Evolutionary conservation across 176 grass and related monocot species (phyloP).

Genomic region (Poa annua): DNA sequence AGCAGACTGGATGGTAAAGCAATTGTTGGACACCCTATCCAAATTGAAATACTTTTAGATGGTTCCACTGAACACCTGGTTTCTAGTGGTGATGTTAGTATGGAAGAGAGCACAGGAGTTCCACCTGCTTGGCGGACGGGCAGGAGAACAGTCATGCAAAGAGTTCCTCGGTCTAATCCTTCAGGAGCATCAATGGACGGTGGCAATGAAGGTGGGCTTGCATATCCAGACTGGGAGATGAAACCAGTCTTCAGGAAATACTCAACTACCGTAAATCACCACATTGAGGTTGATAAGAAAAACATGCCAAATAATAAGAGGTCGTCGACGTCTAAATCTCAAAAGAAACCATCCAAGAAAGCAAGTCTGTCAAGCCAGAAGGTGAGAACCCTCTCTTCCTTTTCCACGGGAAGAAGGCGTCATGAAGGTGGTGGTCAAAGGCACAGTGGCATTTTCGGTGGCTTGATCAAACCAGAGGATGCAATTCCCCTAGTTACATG

Average conservation of each 20-base stretch:
- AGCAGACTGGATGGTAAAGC: slow-evolving; percentile 98
- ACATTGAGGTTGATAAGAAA: slow-evolving; percentile 53
- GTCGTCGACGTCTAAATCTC: slow-evolving; percentile 47
- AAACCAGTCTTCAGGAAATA: slow-evolving; percentile 56
- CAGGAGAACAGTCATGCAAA: slow-evolving; percentile 92
- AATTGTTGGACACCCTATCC: slow-evolving; percentile 93
- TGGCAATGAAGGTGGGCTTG: slow-evolving; percentile 53
- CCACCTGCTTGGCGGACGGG: slow-evolving; percentile 87
- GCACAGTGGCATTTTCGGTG: slow-evolving; percentile 59
- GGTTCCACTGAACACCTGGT: slow-evolving; percentile 70
- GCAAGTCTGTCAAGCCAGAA: slow-evolving; percentile 67
- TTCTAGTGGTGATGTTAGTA: slow-evolving; percentile 46
- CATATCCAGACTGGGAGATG: slow-evolving; percentile 57
- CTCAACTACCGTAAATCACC: slow-evolving; percentile 46
- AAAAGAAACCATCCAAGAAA: slow-evolving; percentile 81
- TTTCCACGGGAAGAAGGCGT: slow-evolving; percentile 59
- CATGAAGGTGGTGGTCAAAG: slow-evolving; percentile 48
- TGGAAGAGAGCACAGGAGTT: slow-evolving; percentile 59
- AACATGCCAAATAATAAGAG: slow-evolving; percentile 40
- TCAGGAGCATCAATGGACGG: slow-evolving; percentile 55
- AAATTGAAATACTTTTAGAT: slow-evolving; percentile 90
- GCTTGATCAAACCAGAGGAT: slow-evolving; percentile 68
- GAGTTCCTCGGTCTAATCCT: slow-evolving; percentile 75
- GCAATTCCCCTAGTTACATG: slow-evolving; percentile 81
- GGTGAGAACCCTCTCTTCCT: slow-evolving; percentile 64